Conservation (phyloP, 192 early-diverging fungal species). For the Backusella morwellensis region DNA sequence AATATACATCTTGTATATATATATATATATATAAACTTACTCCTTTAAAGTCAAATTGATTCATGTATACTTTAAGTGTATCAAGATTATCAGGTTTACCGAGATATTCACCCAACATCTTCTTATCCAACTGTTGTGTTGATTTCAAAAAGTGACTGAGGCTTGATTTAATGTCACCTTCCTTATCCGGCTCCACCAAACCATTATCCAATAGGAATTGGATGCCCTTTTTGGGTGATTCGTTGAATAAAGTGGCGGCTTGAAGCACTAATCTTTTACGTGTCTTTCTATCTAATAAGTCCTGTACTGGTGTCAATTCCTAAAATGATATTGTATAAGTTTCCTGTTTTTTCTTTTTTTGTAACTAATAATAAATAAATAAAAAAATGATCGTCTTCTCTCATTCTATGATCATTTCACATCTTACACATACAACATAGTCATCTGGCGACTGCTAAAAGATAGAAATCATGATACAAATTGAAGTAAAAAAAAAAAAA, state of each 20-base stretch:
- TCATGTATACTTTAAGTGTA: conserved; percentile 81
- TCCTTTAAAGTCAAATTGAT: conserved; percentile 84
- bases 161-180: conserved; percentile 49
- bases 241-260: conserved; percentile 83
- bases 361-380: too few relatives aligned
- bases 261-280: conserved; percentile 80
- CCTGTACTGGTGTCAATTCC: conserved; percentile 15
- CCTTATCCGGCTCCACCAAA: conserved; percentile 40
- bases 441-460: conserved; percentile 18
- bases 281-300: conserved; percentile 48
- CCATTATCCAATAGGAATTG: conserved; percentile 57
- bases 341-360: too few relatives aligned
- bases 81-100: conserved; percentile 84
- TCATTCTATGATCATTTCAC: background rate
- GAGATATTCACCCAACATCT: conserved; percentile 83
- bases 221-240: conserved; percentile 83
- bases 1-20: background rate
- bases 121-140: conserved; percentile 87
- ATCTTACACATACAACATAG: conserved; percentile 22
- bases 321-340: background rate
- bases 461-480: too few relatives aligned
- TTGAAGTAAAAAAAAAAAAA: background rate
- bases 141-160: conserved; percentile 76
- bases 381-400: background rate
- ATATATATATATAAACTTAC: conserved; percentile 39